Base-by-base conservation (phyloP, 2,329 filamentous ascomycete genomes). In the Akanthomyces lecanii region DNA sequence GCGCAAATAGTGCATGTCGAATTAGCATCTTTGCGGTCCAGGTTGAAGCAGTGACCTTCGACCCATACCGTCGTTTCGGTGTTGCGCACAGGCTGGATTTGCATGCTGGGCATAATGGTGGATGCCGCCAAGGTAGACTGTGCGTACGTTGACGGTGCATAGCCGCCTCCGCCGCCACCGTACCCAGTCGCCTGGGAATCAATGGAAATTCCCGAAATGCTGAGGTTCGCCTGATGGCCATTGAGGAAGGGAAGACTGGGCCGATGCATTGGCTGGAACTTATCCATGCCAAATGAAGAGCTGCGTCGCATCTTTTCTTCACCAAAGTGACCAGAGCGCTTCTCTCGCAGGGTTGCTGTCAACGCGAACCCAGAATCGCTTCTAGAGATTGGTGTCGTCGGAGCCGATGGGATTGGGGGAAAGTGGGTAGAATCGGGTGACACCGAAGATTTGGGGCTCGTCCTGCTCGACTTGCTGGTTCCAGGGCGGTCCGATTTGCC, bases 351-450 rank as follows among this genome's bases (percentile, higher is more conserved):
- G 5, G 91, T 96, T 21, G 90, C 87, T 66, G 93, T 89, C 62
- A 97, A 80, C 42, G 91, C 90, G 74, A 95, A 96, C 1, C 92
- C 94, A 5, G 94, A 97, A 72, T 99, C 95, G 70, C 89, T 96
- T 18, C 92, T 85, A 6, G 92, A 96, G n/a, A 90, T 85, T 0
- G 91, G 89, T 3, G 91, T 94, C 3, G 84, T 84, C 4, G 90
- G 89, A 3, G 91, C 94, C 4, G 84, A 84, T 4, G 90, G 89
- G 75, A 91, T 79, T 0, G 87, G 85, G 10, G 91, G 89, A 72
- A 96, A 97, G 68, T 85, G 86, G 40, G 84, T 84, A 2, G 91
- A 96, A 1, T 90, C 82, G 3, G 93, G 92, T 0, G 93, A 97
- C 16, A 88, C 78, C 1, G 86, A 88, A 4, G 82, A 82, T 44